These are phyloP conservation scores for Colletotrichum sp. DNA, from an alignment of 2,329 filamentous ascomycete genomes.

Conservation along the genomic window DNA sequence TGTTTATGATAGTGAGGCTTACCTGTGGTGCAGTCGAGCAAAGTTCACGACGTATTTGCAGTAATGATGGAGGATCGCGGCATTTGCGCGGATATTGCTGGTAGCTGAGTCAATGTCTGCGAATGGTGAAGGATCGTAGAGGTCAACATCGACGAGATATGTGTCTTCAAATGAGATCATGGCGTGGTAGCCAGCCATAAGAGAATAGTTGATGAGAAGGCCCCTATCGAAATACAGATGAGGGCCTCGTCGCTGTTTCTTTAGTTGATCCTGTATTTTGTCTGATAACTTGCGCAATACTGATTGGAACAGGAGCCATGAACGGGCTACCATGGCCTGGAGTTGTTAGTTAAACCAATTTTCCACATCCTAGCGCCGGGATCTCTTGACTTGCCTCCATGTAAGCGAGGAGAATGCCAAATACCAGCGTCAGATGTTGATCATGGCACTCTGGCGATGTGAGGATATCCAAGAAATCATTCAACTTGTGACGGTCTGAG, in stretches of 20 bases:
- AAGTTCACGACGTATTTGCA: background rate
- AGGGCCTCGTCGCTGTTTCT: background rate
- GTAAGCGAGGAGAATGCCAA: background rate
- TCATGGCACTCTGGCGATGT: background rate
- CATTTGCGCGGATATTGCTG: background rate
- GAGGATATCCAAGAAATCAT: background rate
- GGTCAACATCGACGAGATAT: background rate
- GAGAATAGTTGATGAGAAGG: background rate
- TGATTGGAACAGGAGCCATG: background rate
- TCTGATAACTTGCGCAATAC: background rate
- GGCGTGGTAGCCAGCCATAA: background rate
- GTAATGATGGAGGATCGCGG: slow-evolving; percentile 4
- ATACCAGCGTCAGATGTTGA: slow-evolving; percentile 1
- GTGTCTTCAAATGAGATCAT: background rate
- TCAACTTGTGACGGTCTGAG: background rate
- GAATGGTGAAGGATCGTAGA: background rate
- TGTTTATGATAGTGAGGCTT: background rate
- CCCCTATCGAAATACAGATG: slow-evolving; percentile 4
- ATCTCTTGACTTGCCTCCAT: background rate
- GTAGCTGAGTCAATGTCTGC: background rate
- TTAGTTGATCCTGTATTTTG: background rate
- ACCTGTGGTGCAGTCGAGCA: background rate
- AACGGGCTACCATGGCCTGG: background rate
- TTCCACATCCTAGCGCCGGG: background rate
- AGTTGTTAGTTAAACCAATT: too few relatives aligned